phyloP scores from a whole-genome alignment of 140 eudicot species.

The Ambrosia hybrid region DNA sequence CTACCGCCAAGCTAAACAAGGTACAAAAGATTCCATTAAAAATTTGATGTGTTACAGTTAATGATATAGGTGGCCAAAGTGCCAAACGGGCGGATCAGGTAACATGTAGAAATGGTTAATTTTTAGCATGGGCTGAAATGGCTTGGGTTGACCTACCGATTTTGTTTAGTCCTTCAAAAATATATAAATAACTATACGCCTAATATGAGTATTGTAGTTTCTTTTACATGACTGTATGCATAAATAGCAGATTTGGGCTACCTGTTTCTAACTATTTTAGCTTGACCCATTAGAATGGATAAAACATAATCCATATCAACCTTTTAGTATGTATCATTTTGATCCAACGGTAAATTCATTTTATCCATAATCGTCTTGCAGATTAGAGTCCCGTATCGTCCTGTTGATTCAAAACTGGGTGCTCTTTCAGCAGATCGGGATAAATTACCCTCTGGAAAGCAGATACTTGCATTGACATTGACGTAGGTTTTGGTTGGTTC shows the following conservation, averaged over 20 bases:
- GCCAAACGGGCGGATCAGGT: background rate
- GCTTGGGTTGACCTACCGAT: too few relatives aligned
- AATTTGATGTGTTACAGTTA: too few relatives aligned
- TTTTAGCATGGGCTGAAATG: background rate
- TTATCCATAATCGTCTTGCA: conserved; percentile 31
- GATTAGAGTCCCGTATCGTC: conserved; percentile 89
- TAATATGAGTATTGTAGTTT: background rate
- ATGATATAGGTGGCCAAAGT: background rate
- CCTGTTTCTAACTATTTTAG: background rate
- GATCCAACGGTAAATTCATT: background rate
- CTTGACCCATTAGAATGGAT: background rate
- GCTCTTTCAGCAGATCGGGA: conserved; percentile 84
- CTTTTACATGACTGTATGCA: background rate
- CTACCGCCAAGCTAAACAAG: conserved; percentile 80
- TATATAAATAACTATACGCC: background rate
- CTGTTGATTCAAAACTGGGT: conserved; percentile 68
- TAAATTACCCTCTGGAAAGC: conserved; percentile 92
- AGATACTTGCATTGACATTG: conserved; percentile 80
- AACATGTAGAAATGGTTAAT: background rate
- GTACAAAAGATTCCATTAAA: conserved; percentile 35
- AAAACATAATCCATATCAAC: background rate
- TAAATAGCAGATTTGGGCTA: background rate
- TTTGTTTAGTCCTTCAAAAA: background rate
- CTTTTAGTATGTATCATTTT: background rate
- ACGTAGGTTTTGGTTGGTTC: conserved; percentile 54